These are phyloP conservation scores for Eutrema japonicum DNA, from an alignment of 345 rosid species.

Conservation along the genomic window DNA sequence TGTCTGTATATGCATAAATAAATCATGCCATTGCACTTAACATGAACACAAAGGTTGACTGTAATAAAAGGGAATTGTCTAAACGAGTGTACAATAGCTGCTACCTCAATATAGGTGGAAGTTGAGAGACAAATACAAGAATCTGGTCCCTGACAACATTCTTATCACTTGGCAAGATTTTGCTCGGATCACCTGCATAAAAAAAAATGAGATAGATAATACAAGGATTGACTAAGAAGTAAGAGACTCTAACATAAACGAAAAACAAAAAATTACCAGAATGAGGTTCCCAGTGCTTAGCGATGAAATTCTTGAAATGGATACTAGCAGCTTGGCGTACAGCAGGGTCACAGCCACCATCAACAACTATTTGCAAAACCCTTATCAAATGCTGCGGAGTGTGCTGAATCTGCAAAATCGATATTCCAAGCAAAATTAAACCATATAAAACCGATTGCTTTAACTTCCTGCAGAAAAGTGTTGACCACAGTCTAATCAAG, in stretches of 20 bases:
- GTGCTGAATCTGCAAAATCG: conserved; percentile 67
- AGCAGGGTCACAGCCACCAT: conserved; percentile 64
- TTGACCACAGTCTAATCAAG: conserved; percentile 37
- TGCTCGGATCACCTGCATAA: conserved; percentile 64
- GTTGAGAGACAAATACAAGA: conserved; percentile 78
- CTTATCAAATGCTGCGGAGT: conserved; percentile 92
- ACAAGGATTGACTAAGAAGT: conserved; percentile 2
- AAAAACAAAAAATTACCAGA: conserved; percentile 35
- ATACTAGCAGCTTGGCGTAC: conserved; percentile 96
- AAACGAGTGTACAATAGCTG: conserved; percentile 21
- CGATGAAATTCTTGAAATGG: conserved; percentile 94
- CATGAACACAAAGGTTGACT: neutral
- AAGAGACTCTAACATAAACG: neutral
- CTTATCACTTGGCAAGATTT: conserved; percentile 73
- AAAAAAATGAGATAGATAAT: neutral
- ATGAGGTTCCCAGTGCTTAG: conserved; percentile 86
- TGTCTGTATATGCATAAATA: neutral
- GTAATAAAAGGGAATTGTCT: neutral
- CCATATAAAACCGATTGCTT: neutral
- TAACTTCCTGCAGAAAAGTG: neutral
- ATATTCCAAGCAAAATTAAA: conserved; percentile 5
- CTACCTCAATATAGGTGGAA: conserved; percentile 91
- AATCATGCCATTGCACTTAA: neutral
- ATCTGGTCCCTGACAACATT: conserved; percentile 80
- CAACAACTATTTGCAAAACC: conserved; percentile 86